Evolutionary conservation across 148 eudicot genomes (phyloP), one percentile per base, ranked within the genome.

Genomic region (Polygonum maritimum): DNA sequence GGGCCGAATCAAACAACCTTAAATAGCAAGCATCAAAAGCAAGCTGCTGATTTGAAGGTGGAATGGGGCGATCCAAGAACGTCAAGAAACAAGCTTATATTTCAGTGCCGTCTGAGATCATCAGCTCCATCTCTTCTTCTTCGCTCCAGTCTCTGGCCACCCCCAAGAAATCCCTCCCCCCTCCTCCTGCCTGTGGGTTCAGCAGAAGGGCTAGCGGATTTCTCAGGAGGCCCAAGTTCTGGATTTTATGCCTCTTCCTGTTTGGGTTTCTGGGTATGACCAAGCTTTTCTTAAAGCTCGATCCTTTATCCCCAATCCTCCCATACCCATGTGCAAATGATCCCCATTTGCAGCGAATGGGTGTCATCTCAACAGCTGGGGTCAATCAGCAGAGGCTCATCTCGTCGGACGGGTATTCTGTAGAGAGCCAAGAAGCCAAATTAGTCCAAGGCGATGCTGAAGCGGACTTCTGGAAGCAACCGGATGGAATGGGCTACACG

Each of bases 41-140:
- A n/a, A 26, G 31, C 31, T 26, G 31, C 31, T 67, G 71, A 67
- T 67, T 38, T 38, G 21, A 67, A 16, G 71, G 19, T 67, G 69
- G 54, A 73, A 87, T 87, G 90, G 87, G 88, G 8, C 83, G 83
- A 71, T 77, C 75, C 35, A 72, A 72, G n/a, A 69, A 39, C 18
- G 72, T 82, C 72, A 85, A 79, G 78, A 87, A 84, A 78, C 94
- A 83, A 81, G 84, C 88, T 9, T 90, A 87, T 88, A 95, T 95
- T 7, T 78, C 96, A 58, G 94, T 95, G 0, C 93, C 95, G 0
- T 89, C 98, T 65, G 88, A 87, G 69, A 86, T 94, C 45, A 92
- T 94, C 60, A 82, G 78, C 72, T 79, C 91, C 31, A 76, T 90
- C 12, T 90, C 96, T 1, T 86, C 89, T 49, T 86, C 90, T 16